Percentiles rank a stretch among this genome's conserved stretches.
Conservation (phyloP, 1,139 yeast species). For the Pichia sp. region DNA sequence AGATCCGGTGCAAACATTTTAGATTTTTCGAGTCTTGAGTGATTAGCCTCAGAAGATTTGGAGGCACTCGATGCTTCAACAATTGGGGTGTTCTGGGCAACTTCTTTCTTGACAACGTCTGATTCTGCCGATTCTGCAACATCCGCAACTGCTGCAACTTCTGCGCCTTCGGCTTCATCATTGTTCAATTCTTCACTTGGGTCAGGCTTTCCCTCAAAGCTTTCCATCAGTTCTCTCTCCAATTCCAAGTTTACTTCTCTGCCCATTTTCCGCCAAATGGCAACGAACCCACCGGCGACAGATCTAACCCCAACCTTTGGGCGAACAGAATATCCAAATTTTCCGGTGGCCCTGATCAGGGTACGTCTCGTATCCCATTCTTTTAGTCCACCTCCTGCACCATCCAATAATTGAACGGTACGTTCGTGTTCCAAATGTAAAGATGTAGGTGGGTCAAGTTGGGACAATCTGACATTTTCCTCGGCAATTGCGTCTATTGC, state of each 20-base stretch:
- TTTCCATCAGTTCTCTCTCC: conserved; percentile 14
- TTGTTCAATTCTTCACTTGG: background rate
- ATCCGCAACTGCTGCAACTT: background rate
- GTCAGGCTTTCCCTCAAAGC: conserved; percentile 11
- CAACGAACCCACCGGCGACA: conserved; percentile 47
- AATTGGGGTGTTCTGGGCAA: too few species aligned
- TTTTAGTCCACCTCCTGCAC: conserved; percentile 44
- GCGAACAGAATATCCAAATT: conserved; percentile 40
- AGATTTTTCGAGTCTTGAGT: background rate
- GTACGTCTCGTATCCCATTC: conserved; percentile 42
- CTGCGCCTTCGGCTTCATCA: background rate
- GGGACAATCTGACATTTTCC: conserved; percentile 20
- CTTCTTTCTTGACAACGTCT: background rate
- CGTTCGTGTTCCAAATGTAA: conserved; percentile 26
- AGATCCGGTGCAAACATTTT: conserved; percentile 8
- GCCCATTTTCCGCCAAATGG: conserved; percentile 31
- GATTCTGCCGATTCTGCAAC: too few species aligned
- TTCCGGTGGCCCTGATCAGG: conserved; percentile 36
- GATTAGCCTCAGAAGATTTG: conserved; percentile 2
- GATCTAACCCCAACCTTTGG: conserved; percentile 43
- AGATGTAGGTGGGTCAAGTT: conserved; percentile 5
- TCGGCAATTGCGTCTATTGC: conserved; percentile 31
- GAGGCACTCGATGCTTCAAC: background rate
- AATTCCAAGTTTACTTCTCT: conserved; percentile 14
- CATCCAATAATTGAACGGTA: conserved; percentile 41